Evolutionary conservation across 306 rosid genomes (phyloP).

Genomic region (Pyrus pyrifolia): DNA sequence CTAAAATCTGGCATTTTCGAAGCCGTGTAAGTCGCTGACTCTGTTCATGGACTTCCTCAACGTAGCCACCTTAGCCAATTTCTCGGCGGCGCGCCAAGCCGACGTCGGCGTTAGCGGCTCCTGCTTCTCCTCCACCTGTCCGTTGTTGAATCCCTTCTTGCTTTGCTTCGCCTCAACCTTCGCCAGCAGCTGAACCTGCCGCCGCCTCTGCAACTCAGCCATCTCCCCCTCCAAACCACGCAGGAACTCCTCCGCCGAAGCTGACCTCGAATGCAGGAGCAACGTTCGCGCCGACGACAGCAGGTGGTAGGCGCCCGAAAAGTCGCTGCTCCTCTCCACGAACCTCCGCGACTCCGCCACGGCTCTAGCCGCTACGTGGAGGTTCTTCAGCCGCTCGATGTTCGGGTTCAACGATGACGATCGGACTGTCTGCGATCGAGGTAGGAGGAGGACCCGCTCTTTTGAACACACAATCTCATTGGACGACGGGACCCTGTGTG

Average conservation of each 20-base stretch:
- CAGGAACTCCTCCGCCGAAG: constrained; percentile 46
- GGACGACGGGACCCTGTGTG: constrained; percentile 48
- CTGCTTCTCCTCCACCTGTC: constrained; percentile 39
- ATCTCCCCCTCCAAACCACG: constrained; percentile 65
- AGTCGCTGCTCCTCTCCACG: constrained; percentile 37
- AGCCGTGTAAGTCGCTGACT: constrained; percentile 97
- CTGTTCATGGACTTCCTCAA: constrained; percentile 96
- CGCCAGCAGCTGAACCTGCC: constrained; percentile 25
- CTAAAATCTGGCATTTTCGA: constrained; percentile 96
- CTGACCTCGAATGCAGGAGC: constrained; percentile 41
- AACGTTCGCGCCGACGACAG: constrained; percentile 75
- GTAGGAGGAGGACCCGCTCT: constrained; percentile 50
- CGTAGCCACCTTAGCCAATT: constrained; percentile 85
- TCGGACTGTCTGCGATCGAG: constrained; percentile 66
- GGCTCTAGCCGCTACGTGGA: constrained; percentile 70
- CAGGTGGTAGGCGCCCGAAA: constrained; percentile 55
- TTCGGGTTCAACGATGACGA: constrained; percentile 24
- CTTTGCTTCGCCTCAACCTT: constrained; percentile 18
- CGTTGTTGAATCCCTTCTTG: background rate
- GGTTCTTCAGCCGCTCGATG: constrained; percentile 52
- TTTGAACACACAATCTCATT: constrained; percentile 39
- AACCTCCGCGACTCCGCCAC: constrained; percentile 73
- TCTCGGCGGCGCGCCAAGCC: constrained; percentile 97
- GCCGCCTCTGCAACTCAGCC: constrained; percentile 50
- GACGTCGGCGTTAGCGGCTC: constrained; percentile 91